phyloP scores from a whole-genome alignment of 2,329 filamentous ascomycete species.

The Colletotrichum kahawae region DNA sequence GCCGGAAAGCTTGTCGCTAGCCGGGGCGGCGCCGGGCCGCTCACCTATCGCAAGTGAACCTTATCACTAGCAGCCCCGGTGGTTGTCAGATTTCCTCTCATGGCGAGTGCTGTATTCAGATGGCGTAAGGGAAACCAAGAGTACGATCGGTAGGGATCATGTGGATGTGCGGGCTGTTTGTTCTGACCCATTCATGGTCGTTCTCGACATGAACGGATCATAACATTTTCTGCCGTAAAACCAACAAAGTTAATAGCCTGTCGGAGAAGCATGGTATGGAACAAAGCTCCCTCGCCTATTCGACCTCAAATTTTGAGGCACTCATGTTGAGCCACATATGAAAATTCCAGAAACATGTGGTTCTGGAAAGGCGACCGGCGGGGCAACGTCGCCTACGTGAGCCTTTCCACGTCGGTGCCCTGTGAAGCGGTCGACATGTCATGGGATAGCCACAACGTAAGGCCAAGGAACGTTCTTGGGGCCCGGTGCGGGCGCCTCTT shows the following conservation, averaged over 20 bases:
- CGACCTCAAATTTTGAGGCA: not conserved
- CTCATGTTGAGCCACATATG: not conserved
- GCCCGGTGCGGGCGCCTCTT: not conserved
- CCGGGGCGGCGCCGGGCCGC: not conserved
- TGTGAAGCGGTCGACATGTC: not conserved
- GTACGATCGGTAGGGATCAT: not conserved
- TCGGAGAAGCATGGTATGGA: not conserved
- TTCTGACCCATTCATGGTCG: not conserved
- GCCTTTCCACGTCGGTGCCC: not conserved
- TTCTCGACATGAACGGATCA: too few relatives aligned
- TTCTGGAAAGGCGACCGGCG: not conserved
- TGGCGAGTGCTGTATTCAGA: not conserved
- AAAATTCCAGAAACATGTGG: not conserved
- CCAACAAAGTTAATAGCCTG: not conserved
- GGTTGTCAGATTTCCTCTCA: not conserved
- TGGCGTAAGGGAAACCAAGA: not conserved
- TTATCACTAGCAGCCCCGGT: not conserved
- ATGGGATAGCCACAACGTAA: not conserved
- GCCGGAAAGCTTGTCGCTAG: not conserved
- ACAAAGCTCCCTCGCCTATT: not conserved
- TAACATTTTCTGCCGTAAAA: not conserved
- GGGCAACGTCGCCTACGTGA: not conserved
- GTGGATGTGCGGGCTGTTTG: not conserved
- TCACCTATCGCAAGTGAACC: not conserved
- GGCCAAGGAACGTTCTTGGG: not conserved